These are phyloP conservation scores for Plectosphaerella cucumerina DNA, from an alignment of 2,329 filamentous ascomycete genomes.

Conservation along the genomic window DNA sequence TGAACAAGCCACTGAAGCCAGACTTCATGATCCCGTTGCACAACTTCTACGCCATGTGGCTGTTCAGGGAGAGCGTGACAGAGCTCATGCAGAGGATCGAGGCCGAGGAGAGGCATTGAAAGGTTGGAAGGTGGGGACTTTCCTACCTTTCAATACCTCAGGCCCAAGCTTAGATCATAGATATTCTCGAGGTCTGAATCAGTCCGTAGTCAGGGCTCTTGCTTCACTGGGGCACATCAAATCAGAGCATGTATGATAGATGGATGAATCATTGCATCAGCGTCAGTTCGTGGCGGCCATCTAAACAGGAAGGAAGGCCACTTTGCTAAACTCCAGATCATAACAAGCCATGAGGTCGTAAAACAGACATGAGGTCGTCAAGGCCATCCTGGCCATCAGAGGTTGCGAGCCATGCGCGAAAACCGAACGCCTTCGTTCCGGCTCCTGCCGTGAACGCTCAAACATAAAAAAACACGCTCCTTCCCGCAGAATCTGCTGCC, in stretches of 20 bases:
- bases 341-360: neutral
- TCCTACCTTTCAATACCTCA: no score
- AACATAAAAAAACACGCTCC: no score
- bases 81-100: constrained; percentile 10
- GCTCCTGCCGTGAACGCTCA: no score
- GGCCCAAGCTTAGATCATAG: no score
- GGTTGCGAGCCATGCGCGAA: no score
- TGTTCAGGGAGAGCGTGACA: constrained; percentile 20
- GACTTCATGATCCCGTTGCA: constrained; percentile 17
- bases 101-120: neutral
- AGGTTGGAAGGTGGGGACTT: neutral
- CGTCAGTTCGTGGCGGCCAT: neutral
- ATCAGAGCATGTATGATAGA: no score
- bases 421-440: no score
- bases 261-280: no score
- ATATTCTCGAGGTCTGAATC: no score
- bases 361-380: neutral
- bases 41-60: constrained; percentile 15
- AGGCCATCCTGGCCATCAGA: neutral
- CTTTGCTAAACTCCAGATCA: neutral
- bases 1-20: constrained; percentile 11
- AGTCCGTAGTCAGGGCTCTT: no score
- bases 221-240: no score
- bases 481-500: no score
- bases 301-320: neutral